Evolutionary conservation across 225 moss, liverwort and hornwort genomes (phyloP).

Genomic region (Takakia lepidozioides): DNA sequence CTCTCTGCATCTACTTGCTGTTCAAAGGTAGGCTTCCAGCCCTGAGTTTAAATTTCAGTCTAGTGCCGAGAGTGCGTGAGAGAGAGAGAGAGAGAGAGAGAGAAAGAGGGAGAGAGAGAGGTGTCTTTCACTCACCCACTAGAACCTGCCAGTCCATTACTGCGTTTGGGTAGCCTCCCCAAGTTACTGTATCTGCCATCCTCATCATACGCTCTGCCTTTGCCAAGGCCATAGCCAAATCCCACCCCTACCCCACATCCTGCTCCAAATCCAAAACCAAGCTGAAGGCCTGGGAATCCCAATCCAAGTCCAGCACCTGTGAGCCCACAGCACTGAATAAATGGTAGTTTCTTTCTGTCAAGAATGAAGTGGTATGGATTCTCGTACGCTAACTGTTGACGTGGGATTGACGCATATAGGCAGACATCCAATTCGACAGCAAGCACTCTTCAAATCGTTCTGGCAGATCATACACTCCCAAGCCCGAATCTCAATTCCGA

Average conservation of each 20-base stretch:
- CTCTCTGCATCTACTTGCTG: too few species aligned
- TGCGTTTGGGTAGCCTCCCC: conserved; percentile 37
- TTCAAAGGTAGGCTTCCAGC: too few species aligned
- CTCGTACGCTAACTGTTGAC: not conserved
- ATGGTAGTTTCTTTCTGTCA: too few species aligned
- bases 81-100: too few species aligned
- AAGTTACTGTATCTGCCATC: conserved; percentile 55
- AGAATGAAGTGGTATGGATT: too few species aligned
- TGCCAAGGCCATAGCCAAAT: conserved; percentile 84
- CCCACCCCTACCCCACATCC: conserved; percentile 88
- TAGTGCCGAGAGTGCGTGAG: too few species aligned
- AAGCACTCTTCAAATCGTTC: too few species aligned
- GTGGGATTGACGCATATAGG: not conserved
- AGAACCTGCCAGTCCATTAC: conserved; percentile 24
- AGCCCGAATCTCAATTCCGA: too few species aligned
- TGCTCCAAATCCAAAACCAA: conserved; percentile 85
- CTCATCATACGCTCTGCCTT: conserved; percentile 68
- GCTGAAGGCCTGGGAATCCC: conserved; percentile 84
- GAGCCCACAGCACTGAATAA: conserved; percentile 6
- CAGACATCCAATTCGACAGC: too few species aligned
- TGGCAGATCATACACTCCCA: too few species aligned
- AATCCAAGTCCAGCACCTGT: conserved; percentile 86
- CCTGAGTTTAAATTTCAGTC: too few species aligned
- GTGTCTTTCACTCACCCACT: conserved; percentile 64
- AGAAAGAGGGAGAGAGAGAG: too few species aligned